Evolutionary conservation across 495 filamentous ascomycete species (phyloP), one percentile per base, ranked within the genome.

Genomic region (Apodospora peruviana): DNA sequence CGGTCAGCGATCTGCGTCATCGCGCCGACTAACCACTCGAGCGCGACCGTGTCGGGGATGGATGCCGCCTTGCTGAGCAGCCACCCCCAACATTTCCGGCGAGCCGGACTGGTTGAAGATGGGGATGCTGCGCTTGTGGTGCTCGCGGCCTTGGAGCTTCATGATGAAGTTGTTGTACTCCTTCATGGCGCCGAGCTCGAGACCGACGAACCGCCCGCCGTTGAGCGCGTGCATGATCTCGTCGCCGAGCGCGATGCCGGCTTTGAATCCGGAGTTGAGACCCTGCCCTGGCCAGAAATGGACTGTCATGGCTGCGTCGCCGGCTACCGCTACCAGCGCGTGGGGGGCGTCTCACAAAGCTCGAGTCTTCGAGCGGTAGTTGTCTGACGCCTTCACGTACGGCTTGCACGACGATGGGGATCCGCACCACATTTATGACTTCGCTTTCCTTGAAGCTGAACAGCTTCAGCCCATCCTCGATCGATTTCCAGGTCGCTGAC

Each of bases 381-480:
- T 53, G 42, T 22, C 62, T 61, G 10, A 67, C 66, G 11, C 64
- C 66, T 45, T 69, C 64, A 17, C 64, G 50, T 9, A 69, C 66
- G 16, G 66, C 66, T 37, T 69, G 66, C 8, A 69, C 66, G 1
- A 69, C 66, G 25, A 69, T 69, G 25, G 66, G 66, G 17, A 69
- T 69, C 19, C 66, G 57, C 19, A 69, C 66, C 12, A 69, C 58
- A 45, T 69, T 69, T 53, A 65, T 67, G 17, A 69, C 66, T 43
- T 69, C 66, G 9, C 48, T 58, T 27, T 69, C 66, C 40, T 65
- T 67, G 57, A 69, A 67, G 19, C 66, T 64, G 32, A 69, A 69
- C 4, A 69, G 57, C 56, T 69, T 69, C 35, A 69, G 47, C 0
- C 66, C 66, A 40, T 69, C 66, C 35, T 63, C 59, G 45, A 69